These are phyloP conservation scores for Populus alba DNA, from an alignment of 345 rosid genomes.

Conservation along the genomic window DNA sequence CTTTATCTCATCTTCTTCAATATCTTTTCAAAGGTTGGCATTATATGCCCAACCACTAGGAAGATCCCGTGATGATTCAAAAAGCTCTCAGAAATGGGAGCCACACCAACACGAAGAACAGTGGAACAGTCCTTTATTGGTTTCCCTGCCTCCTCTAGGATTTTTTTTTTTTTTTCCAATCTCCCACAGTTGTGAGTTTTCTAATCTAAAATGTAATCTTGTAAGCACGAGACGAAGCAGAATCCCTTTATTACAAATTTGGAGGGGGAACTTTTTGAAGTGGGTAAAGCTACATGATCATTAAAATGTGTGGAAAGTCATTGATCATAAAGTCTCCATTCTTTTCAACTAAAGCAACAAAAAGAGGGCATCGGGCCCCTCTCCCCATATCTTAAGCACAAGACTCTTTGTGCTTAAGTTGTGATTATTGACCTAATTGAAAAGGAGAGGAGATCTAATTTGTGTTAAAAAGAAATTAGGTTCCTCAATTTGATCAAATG, in stretches of 20 bases:
- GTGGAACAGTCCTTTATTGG: background rate
- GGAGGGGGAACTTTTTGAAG: slow-evolving; percentile 11
- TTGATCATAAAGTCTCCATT: slow-evolving; percentile 18
- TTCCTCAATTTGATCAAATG: slow-evolving; percentile 13
- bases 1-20: background rate
- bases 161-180: background rate
- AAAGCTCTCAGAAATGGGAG: slow-evolving; percentile 27
- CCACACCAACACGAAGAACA: slow-evolving; percentile 15
- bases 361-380: slow-evolving; percentile 5
- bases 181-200: background rate
- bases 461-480: slow-evolving; percentile 11
- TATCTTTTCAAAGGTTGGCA: slow-evolving; percentile 22
- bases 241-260: slow-evolving; percentile 20
- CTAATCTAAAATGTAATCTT: slow-evolving; percentile 14
- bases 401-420: slow-evolving; percentile 10
- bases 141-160: background rate
- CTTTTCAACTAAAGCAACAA: slow-evolving; percentile 15
- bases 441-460: slow-evolving; percentile 6
- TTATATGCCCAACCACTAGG: slow-evolving; percentile 26
- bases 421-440: slow-evolving; percentile 27
- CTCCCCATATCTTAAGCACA: slow-evolving; percentile 8
- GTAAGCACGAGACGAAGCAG: slow-evolving; percentile 29
- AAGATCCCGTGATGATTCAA: slow-evolving; percentile 37
- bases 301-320: slow-evolving; percentile 14
- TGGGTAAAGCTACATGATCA: slow-evolving; percentile 20